Conservation (phyloP, 2,329 filamentous ascomycete genomes). For the Colletotrichum noveboracense region DNA sequence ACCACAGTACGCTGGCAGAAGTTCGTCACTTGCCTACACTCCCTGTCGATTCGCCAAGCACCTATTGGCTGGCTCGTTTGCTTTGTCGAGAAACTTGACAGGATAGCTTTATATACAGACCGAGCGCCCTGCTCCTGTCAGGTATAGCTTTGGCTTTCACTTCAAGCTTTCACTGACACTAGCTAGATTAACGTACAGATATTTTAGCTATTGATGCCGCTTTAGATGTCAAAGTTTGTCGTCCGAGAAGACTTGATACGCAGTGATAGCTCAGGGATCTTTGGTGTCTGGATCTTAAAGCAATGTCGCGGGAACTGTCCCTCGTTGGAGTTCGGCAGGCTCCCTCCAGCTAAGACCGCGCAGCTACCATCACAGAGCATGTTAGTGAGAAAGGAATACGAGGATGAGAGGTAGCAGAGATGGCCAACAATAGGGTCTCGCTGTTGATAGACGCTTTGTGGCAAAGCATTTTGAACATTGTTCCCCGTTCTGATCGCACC, state of each 20-base stretch:
- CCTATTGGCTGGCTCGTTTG: neutral
- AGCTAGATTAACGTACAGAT: neutral
- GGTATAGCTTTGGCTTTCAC: rapidly evolving
- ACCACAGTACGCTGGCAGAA: neutral
- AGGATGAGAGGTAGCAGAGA: neutral
- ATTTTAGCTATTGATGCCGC: neutral
- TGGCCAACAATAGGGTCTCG: neutral
- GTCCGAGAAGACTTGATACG: neutral
- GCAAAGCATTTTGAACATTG: neutral
- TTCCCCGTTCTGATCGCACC: neutral
- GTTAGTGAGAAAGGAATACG: neutral
- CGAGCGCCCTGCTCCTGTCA: neutral
- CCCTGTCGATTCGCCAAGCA: too few relatives aligned
- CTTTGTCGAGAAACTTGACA: neutral
- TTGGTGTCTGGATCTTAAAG: neutral
- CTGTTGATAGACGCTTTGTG: neutral
- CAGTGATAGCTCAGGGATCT: neutral
- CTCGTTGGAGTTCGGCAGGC: neutral
- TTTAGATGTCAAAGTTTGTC: neutral
- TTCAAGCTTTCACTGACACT: neutral
- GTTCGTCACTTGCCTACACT: neutral
- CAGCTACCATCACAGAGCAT: neutral
- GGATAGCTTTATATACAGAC: neutral
- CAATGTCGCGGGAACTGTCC: neutral
- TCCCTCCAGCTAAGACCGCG: neutral